phyloP scores from a whole-genome alignment of 768 basidiomycete species.

The Trametes punicea region DNA sequence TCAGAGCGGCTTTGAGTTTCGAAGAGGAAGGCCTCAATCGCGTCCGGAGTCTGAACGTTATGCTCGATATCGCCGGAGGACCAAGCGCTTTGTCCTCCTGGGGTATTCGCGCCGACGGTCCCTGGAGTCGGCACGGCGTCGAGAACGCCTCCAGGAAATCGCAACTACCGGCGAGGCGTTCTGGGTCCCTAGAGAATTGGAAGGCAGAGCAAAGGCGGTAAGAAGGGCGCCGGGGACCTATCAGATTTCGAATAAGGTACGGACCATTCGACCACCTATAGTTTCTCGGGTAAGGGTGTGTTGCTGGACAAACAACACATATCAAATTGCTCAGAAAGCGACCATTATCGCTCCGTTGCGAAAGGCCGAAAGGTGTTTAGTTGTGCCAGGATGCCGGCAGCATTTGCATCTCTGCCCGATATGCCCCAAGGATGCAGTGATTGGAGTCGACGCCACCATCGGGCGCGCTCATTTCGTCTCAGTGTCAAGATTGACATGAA shows the following conservation, averaged over 20 bases:
- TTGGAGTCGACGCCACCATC: neutral
- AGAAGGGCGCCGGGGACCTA: conserved; percentile 2
- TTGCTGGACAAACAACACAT: neutral
- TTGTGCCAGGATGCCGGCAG: neutral
- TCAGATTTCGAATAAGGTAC: neutral
- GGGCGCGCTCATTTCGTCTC: neutral
- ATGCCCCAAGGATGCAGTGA: neutral
- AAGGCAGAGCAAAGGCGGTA: neutral
- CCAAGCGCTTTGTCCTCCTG: neutral
- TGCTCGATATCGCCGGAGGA: neutral
- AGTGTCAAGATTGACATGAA: neutral
- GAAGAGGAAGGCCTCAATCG: conserved; percentile 1
- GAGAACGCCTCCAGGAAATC: neutral
- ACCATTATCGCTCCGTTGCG: neutral
- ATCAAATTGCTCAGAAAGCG: neutral
- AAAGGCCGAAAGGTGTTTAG: neutral
- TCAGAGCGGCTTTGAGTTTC: conserved; percentile 3
- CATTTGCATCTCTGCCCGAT: neutral
- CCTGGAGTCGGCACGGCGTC: neutral
- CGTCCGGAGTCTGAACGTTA: conserved; percentile 6
- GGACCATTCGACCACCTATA: too few relatives aligned
- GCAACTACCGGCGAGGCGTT: neutral
- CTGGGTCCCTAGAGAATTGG: neutral
- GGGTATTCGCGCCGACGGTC: neutral
- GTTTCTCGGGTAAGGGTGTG: neutral